A percentile compares a stretch with the other conserved stretches of the same genome.
Evolutionary conservation across 345 rosid species (phyloP).

Genomic region (Garcia nutans): DNA sequence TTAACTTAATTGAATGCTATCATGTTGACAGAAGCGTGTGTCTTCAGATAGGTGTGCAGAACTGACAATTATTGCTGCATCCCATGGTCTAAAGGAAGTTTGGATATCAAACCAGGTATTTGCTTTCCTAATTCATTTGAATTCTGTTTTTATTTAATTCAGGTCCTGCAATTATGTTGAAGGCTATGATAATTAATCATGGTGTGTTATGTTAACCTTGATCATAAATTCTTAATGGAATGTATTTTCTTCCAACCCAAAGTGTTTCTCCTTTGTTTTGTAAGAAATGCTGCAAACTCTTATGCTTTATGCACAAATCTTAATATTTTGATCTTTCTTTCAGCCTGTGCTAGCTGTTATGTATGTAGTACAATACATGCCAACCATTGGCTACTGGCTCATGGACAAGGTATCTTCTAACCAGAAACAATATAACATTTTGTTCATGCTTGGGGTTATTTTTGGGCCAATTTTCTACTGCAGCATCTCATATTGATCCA

Average conservation of each 20-base stretch:
- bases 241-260: neutral
- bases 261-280: neutral
- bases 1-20: neutral
- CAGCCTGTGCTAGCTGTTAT: conserved; percentile 91
- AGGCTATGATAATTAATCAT: neutral
- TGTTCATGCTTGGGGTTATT: neutral
- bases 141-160: neutral
- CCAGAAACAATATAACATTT: neutral
- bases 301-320: neutral
- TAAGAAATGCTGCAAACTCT: neutral
- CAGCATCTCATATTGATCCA: neutral
- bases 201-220: neutral
- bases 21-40: conserved; percentile 60
- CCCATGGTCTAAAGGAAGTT: conserved; percentile 84
- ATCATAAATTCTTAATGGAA: neutral
- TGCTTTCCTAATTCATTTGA: conserved; percentile 4
- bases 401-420: conserved; percentile 81
- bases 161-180: neutral
- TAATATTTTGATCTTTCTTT: conserved; percentile 18
- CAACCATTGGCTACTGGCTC: conserved; percentile 79
- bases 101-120: conserved; percentile 95
- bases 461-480: neutral
- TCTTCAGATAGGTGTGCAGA: conserved; percentile 86
- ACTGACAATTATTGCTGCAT: conserved; percentile 72
- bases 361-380: conserved; percentile 92